Base-by-base conservation (phyloP, 768 basidiomycete genomes). In the Mycena haematopus region DNA sequence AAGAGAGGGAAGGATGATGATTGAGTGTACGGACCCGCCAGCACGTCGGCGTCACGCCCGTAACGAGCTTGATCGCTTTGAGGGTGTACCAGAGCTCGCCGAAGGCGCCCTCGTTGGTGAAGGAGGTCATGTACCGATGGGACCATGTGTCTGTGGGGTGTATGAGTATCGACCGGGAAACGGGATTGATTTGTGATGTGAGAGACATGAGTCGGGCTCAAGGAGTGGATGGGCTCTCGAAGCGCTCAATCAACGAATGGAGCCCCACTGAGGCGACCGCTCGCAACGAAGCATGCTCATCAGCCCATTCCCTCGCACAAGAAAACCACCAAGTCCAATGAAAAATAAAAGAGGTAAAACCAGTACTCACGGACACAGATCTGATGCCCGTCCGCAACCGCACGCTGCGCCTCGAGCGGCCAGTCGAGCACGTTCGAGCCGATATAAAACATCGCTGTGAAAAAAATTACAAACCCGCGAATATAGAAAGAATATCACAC, bases 11-110 rank as follows among this genome's bases (percentile, higher is more conserved):
- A 19, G 6, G 49, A 19, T 0, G 10, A 5, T 17, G 25, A 27
- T 9, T 0, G 40, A 27, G 17, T 3, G 31, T 14, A 62, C 61
- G 49, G 19, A 62, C 61, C 68, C 84, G 78, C 87, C 85, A 88
- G 67, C 82, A 86, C 0, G 79, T 86, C 1, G 85, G 84, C 0
- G 87, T 88, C 14, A 86, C 76, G 8, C 85, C 84, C 1, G 79
- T 68, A 5, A 80, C 82, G 19, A 87, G 74, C 65, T 86, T 85
- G 55, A 88, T 82, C 1, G 77, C 75, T 77, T 86, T 64, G 63
- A 86, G 65, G 84, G 85, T 85, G 74, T 92, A 94, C 62, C 87
- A 92, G 21, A 94, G 78, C 72, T 93, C 91, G 3, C 90, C 91
- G 58, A 92, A 91, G 6, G 86, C 88, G 65, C 88, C 76, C 65